These are phyloP conservation scores for Moniliophthora roreri DNA, from an alignment of 1,284 basidiomycete genomes.

Conservation along the genomic window DNA sequence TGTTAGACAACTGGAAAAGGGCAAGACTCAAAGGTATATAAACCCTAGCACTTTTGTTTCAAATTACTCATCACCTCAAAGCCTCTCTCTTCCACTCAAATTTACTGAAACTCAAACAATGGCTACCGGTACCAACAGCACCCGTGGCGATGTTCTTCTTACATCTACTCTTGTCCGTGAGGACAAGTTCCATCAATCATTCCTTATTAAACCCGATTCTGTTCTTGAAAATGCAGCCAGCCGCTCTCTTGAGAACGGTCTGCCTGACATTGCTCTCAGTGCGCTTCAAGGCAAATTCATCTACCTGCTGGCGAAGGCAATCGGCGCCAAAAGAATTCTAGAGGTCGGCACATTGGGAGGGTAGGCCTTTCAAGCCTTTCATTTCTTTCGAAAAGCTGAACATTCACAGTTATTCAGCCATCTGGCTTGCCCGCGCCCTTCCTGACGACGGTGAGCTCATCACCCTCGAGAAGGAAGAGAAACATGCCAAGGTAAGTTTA, in stretches of 20 bases:
- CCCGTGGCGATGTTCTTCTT: too few species aligned
- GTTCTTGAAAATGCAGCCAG: conserved; percentile 41
- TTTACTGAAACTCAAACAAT: too few species aligned
- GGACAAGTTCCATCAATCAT: conserved; percentile 50
- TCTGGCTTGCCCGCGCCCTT: conserved; percentile 57
- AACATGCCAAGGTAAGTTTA: conserved; percentile 45
- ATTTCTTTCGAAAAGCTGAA: too few species aligned
- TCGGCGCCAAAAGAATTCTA: conserved; percentile 51
- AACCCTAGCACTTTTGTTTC: too few species aligned
- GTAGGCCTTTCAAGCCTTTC: conserved; percentile 31
- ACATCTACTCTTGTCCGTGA: not conserved
- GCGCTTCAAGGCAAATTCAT: conserved; percentile 58
- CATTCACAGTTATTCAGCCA: conserved; percentile 50
- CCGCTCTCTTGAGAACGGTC: conserved; percentile 41
- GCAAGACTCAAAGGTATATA: too few species aligned
- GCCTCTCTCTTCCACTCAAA: too few species aligned
- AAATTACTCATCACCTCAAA: too few species aligned
- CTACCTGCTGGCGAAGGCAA: conserved; percentile 45
- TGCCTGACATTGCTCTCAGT: conserved; percentile 55
- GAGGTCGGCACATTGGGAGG: conserved; percentile 67
- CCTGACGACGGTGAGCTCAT: conserved; percentile 52
- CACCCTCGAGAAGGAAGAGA: conserved; percentile 48
- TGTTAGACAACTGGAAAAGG: too few species aligned
- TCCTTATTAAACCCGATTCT: conserved; percentile 45
- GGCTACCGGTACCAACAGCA: too few species aligned